Evolutionary conservation across 2,329 filamentous ascomycete genomes (phyloP).

Genomic region (Colletotrichum sansevieriae): DNA sequence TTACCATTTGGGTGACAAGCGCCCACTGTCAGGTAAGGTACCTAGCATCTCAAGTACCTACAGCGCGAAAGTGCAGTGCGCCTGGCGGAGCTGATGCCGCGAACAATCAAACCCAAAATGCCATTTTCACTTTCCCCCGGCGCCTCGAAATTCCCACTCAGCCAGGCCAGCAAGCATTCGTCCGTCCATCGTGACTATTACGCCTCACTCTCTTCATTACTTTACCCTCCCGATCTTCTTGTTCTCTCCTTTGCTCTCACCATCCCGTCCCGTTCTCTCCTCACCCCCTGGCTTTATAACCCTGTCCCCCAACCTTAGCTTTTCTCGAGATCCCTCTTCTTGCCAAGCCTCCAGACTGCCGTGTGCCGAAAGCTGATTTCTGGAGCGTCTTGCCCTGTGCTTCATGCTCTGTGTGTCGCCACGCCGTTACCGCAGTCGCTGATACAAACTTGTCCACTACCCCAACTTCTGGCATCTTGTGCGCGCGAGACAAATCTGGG

Average conservation of each 20-base stretch:
- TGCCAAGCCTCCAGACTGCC: conserved; percentile 33
- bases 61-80: too few species aligned
- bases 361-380: conserved; percentile 24
- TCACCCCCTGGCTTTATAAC: conserved; percentile 2
- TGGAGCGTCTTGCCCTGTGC: conserved; percentile 12
- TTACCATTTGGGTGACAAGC: too few species aligned
- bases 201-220: conserved; percentile 19
- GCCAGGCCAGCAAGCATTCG: neutral
- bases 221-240: neutral
- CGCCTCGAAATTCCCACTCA: neutral
- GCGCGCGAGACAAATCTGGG: conserved; percentile 2
- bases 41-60: too few species aligned
- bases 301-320: conserved; percentile 10
- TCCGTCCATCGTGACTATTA: conserved; percentile 33
- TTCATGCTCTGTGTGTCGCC: neutral
- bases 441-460: conserved; percentile 7
- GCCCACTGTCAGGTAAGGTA: too few species aligned
- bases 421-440: neutral
- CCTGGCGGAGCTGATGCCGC: neutral
- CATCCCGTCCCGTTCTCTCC: conserved; percentile 12
- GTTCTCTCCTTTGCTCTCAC: neutral
- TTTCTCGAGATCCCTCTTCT: neutral
- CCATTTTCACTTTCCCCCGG: conserved; percentile 18
- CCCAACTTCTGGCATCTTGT: conserved; percentile 15
- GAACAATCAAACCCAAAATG: conserved; percentile 22